Evolutionary conservation across 805 yeast species (phyloP), one percentile per base, ranked within the genome.

Genomic region (Metschnikowia arizonensis): DNA sequence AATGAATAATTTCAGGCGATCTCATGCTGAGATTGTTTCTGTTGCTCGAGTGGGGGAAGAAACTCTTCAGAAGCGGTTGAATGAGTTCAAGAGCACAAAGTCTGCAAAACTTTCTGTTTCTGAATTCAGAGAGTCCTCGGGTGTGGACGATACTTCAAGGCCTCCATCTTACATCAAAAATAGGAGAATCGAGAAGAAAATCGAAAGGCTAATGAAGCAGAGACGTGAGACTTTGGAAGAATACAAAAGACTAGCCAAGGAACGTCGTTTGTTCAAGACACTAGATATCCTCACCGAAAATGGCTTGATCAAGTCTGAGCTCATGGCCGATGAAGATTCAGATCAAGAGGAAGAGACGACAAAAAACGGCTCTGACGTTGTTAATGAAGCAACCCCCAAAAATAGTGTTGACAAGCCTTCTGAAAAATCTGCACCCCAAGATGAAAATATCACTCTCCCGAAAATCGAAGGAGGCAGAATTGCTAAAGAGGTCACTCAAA

Each of bases 31-130:
- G 62, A 84, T 93, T 44, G 97, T 91, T 14, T 91, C 95, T 0
- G 93, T 93, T 6, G 91, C 98, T 1, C 96, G 88, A 62, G 90
- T 93, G 21, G 97, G 96, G 5, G 95, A 88, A 57, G 93, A 86
- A 49, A 95, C 99, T 1, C 74, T 93, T 39, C 98, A 93, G 61
- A 78, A 87, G 53, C 76, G 99, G 54, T 74, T 93, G 53, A 85
- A 85, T 55, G 99, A 93, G 66, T 93, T 93, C 61, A 83, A 81
- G 53, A 73, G 74, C 43, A 89, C 98, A 0, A 69, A 77, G 14
- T 81, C 96, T 0, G 95, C 88, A 1, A 67, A 69, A 8, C 65
- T 91, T 49, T 80, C 96, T 0, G 82, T 93, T 15, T 73, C 76
- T 36, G 83, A 80, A 35, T 91, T 93, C 59, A 74, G 98, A 55